Base-by-base conservation (phyloP, 1,139 yeast species). In the Sugiyamaella xylanicola region DNA sequence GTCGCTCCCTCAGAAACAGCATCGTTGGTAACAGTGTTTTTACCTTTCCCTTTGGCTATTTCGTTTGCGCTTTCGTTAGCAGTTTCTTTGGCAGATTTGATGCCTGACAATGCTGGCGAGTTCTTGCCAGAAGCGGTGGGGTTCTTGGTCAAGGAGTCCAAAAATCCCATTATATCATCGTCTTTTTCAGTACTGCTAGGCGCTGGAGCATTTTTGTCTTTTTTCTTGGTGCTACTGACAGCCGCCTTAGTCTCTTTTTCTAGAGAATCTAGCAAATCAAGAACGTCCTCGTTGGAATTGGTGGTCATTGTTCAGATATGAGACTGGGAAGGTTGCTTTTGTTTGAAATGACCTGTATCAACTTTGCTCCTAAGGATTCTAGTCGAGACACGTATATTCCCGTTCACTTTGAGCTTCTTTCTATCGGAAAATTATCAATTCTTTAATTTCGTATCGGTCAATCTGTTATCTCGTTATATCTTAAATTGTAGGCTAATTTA, bases 201-300 rank as follows among this genome's bases (percentile, higher is more conserved):
- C 4, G 39, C 40, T 2, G 2, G 2, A 39, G 46, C 45, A 41
- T 5, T 13, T 27, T 35, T 35, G n/a, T 29, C 29, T 35, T 37
- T 64, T 65, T 52, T 57, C 52, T 54, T 59, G 48, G 60, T 61
- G 49, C 59, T 52, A 32, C 65, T 63, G 8, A 65, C 56, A 39
- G 61, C 58, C 5, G 67, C 68, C 46, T 67, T 68, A 32, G 60
- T 64, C 35, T 83, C 80, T 58, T 85, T 90, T 9, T 96, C 97
- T 48, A 93, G 78, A 1, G 96, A 87, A 68, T 92, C 95, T 65
- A 93, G 80, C 70, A 93, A 87, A 64, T 92, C 96, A 62, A 92
- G 75, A 9, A 93, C 97, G 66, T 92, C 97, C 65, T 89, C 95
- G 8, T 48, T 48, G 7, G 52, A 40, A 11, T 48, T 42, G 35